Conservation (phyloP, 2,329 filamentous ascomycete species). For the Hymenoscyphus linearis region DNA sequence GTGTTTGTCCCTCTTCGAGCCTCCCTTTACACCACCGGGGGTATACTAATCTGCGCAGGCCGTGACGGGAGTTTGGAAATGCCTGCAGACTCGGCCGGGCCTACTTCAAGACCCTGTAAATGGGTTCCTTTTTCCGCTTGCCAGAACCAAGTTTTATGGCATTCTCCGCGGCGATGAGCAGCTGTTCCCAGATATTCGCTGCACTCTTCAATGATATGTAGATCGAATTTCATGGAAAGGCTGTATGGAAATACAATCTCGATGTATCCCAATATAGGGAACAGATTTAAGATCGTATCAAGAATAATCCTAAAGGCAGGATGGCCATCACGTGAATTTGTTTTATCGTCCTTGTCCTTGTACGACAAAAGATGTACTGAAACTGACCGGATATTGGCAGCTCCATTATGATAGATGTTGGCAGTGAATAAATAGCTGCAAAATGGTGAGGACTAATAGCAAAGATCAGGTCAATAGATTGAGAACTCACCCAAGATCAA, state of each 20-base stretch:
- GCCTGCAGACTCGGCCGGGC: neutral
- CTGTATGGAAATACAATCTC: neutral
- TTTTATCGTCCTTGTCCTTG: too few species aligned
- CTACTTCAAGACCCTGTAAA: neutral
- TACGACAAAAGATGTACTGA: too few species aligned
- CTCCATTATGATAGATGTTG: too few species aligned
- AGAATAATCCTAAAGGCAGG: neutral
- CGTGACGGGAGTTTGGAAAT: too few species aligned
- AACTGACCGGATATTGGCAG: too few species aligned
- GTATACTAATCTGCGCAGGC: too few species aligned
- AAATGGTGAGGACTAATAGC: too few species aligned
- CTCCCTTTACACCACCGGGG: too few species aligned
- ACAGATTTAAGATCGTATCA: neutral
- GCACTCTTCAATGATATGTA: neutral
- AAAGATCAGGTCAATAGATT: neutral
- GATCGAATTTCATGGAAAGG: neutral
- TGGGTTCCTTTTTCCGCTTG: neutral
- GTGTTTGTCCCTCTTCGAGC: too few species aligned
- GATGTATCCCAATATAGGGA: neutral
- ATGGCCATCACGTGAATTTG: too few species aligned
- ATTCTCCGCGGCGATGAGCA: neutral
- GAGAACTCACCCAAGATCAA: neutral
- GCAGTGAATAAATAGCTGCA: too few species aligned
- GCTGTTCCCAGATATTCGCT: neutral
- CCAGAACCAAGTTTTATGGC: neutral